Percentiles rank a stretch among this genome's conserved stretches.
Conservation (phyloP, 2,329 filamentous ascomycete species). For the Taxawa tesnikishii region DNA sequence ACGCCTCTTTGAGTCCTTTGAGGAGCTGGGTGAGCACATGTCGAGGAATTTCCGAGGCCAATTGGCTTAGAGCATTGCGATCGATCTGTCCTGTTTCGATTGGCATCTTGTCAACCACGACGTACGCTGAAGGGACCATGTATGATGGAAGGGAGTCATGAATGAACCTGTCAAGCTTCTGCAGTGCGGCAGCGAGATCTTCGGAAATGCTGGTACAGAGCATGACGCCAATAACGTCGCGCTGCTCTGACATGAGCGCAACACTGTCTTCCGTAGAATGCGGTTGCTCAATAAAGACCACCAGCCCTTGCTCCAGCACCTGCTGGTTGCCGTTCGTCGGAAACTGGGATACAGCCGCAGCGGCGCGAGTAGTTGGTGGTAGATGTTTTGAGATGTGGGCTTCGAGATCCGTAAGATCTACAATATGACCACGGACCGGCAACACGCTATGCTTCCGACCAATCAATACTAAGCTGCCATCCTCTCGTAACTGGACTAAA, state of each 20-base stretch:
- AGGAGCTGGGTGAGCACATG: constrained; percentile 10
- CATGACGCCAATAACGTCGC: constrained; percentile 12
- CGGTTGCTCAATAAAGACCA: constrained; percentile 23
- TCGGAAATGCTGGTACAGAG: constrained; percentile 14
- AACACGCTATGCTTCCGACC: constrained; percentile 12
- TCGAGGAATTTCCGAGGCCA: constrained; percentile 16
- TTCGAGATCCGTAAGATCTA: constrained; percentile 29
- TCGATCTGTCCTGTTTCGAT: constrained; percentile 15
- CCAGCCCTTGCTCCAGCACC: constrained; percentile 9
- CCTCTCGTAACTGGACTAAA: constrained; percentile 11
- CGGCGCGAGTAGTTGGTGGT: constrained; percentile 16
- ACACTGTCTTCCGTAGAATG: constrained; percentile 14
- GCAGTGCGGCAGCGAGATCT: constrained; percentile 22
- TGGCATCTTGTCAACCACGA: constrained; percentile 28
- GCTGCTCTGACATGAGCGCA: constrained; percentile 14
- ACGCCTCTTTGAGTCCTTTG: constrained; percentile 17
- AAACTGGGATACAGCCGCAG: constrained; percentile 14
- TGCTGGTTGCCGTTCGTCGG: constrained; percentile 2
- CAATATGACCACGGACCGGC: constrained; percentile 24
- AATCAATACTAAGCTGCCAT: constrained; percentile 12
- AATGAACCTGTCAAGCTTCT: constrained; percentile 29
- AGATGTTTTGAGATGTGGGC: constrained; percentile 23
- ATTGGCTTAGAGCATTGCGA: constrained; percentile 20
- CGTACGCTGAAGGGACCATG: constrained; percentile 33
- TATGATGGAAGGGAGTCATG: constrained; percentile 33